A percentile compares a stretch with the other conserved stretches of the same genome.
phyloP scores from a whole-genome alignment of 2,329 filamentous ascomycete species.

The Fusarium mexicanum region DNA sequence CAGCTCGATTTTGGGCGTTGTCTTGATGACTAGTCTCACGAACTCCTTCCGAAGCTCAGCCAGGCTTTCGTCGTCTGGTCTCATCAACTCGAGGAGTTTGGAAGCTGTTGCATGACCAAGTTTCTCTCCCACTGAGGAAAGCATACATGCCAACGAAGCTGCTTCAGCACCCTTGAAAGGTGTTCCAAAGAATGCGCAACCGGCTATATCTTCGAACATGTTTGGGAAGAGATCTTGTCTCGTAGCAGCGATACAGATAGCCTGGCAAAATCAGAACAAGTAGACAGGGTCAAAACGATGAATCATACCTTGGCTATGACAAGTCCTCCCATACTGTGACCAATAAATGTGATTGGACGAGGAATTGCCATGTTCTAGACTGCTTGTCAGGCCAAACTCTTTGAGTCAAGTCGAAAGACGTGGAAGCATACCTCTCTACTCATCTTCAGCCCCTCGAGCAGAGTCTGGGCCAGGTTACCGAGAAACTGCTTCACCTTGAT shows the following conservation, averaged over 20 bases:
- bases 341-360: conserved; percentile 55
- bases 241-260: conserved; percentile 47
- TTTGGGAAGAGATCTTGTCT: conserved; percentile 49
- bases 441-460: conserved; percentile 48
- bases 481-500: conserved; percentile 56
- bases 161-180: conserved; percentile 52
- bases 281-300: rapidly evolving
- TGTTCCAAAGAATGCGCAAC: conserved; percentile 53
- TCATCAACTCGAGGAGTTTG: conserved; percentile 53
- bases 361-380: conserved; percentile 2
- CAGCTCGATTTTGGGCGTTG: conserved; percentile 50
- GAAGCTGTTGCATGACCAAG: conserved; percentile 47
- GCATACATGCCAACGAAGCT: conserved; percentile 51
- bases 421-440: conserved; percentile 47
- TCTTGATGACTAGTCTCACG: conserved; percentile 48
- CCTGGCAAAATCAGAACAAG: conserved; percentile 9
- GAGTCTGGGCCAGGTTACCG: conserved; percentile 49
- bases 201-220: conserved; percentile 54
- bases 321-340: conserved; percentile 56
- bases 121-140: conserved; percentile 48
- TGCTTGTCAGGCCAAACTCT: background rate
- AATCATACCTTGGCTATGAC: conserved; percentile 53
- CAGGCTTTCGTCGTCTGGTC: conserved; percentile 51
- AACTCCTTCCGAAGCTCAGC: conserved; percentile 53
- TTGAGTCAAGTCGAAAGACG: background rate